Evolutionary conservation across 2,329 filamentous ascomycete genomes (phyloP), one percentile per base, ranked within the genome.

Genomic region (Magnaporthiopsis poae): DNA sequence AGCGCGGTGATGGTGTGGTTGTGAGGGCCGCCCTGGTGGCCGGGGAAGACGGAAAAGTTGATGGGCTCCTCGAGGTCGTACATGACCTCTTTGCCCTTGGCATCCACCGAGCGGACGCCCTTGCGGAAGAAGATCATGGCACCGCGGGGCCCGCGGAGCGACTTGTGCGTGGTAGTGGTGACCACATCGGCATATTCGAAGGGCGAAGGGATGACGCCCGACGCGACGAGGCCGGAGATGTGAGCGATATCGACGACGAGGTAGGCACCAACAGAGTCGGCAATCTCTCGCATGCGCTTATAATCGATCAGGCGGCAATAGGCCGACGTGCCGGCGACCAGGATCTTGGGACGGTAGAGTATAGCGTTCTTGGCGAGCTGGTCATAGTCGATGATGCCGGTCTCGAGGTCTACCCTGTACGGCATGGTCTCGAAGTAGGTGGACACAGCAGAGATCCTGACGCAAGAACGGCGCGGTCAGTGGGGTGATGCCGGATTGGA

Each of bases 91-190:
- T 96, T 94, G 74, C 92, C 92, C 86, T 97, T 97, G 80, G 90
- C 82, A 76, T 98, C 91, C 66, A 90, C 90, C 74, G 90, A 92
- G 75, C 94, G 90, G 69, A 97, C 89, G 70, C 95, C 95, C 84
- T 96, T 97, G 80, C 95, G 91, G 88, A 93, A 99, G 87, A 99
- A 99, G 82, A 99, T 99, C 95, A 99, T 99, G 77, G 95, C 95
- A 75, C 95, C 95, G 78, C 95, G 92, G 68, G 95, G 95, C 68
- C 95, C 95, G 80, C 95, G 92, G 72, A 99, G 90, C 66, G 93
- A 97, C 86, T 99, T 99, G 88, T 99, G 95, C 62, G 95, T 99
- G 69, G 95, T 99, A 70, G 95, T 99, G 70, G 95, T 99, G 73
- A 99, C 95, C 67, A 99, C 90, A 77, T 99, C 95, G 71, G 95